A percentile compares a stretch with the other conserved stretches of the same genome.
These are phyloP conservation scores for Symbiotaphrina buchneri DNA, from an alignment of 495 filamentous ascomycete genomes.

Conservation along the genomic window DNA sequence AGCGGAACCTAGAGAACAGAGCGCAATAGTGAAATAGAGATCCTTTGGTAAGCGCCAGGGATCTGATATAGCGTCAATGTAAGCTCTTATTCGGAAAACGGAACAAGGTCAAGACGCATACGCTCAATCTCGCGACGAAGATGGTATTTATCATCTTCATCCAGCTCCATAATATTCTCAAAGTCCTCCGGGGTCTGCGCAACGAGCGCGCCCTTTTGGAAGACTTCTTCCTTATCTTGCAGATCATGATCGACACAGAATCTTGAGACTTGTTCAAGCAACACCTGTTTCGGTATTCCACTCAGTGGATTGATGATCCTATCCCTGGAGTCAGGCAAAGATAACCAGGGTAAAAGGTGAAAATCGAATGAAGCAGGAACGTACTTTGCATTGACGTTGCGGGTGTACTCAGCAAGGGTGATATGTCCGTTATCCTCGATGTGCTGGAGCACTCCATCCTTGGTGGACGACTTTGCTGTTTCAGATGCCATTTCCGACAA, in stretches of 20 bases:
- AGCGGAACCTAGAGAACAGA: conserved; percentile 47
- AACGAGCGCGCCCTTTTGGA: conserved; percentile 36
- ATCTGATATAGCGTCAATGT: too few relatives aligned
- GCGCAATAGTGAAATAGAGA: conserved; percentile 45
- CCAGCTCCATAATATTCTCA: conserved; percentile 28
- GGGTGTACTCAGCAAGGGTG: too few relatives aligned
- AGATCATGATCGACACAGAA: conserved; percentile 29
- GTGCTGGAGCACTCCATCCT: too few relatives aligned
- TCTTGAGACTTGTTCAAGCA: conserved; percentile 27
- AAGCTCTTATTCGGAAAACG: too few relatives aligned
- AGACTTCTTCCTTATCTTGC: conserved; percentile 18
- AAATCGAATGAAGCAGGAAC: too few relatives aligned
- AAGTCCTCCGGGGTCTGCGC: conserved; percentile 33
- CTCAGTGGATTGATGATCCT: conserved; percentile 35
- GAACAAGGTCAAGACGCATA: too few relatives aligned
- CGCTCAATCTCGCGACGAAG: conserved; percentile 35
- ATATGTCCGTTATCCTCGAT: too few relatives aligned
- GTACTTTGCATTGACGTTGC: too few relatives aligned
- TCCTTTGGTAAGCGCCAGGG: conserved; percentile 38
- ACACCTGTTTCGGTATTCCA: conserved; percentile 23
- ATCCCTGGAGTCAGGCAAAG: too few relatives aligned
- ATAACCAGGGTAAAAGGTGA: too few relatives aligned
- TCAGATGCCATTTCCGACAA: too few relatives aligned
- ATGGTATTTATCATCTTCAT: conserved; percentile 24
- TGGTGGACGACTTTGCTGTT: too few relatives aligned